Evolutionary conservation across 2,329 filamentous ascomycete species (phyloP).

Genomic region (Alternaria ethzedia): DNA sequence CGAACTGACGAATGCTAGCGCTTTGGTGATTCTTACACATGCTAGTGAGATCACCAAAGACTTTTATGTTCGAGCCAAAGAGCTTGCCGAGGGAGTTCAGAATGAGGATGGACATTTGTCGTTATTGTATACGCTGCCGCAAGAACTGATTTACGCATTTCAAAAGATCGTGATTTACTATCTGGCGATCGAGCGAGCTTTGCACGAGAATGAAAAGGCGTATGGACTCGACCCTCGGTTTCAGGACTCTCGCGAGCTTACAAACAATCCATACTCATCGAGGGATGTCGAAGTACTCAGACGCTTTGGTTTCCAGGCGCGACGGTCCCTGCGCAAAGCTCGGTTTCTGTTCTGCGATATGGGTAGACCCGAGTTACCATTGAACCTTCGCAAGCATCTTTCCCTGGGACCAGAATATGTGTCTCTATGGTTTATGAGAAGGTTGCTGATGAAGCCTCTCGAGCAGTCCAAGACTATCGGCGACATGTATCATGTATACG

Average conservation of each 20-base stretch:
- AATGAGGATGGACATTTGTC: slow-evolving; percentile 34
- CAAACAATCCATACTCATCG: slow-evolving; percentile 11
- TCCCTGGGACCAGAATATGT: slow-evolving; percentile 38
- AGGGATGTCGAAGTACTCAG: slow-evolving; percentile 24
- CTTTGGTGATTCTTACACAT: slow-evolving; percentile 21
- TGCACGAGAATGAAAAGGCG: slow-evolving; percentile 21
- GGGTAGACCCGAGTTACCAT: slow-evolving; percentile 18
- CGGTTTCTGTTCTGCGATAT: slow-evolving; percentile 38
- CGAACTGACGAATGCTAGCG: slow-evolving; percentile 27
- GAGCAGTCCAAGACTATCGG: slow-evolving; percentile 32
- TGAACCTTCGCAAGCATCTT: slow-evolving; percentile 21
- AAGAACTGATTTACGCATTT: slow-evolving; percentile 29
- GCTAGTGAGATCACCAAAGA: slow-evolving; percentile 14
- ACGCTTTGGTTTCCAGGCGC: slow-evolving; percentile 23
- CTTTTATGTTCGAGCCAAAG: slow-evolving; percentile 19
- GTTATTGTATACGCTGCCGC: slow-evolving; percentile 32
- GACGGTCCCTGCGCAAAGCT: slow-evolving; percentile 14
- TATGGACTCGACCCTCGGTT: background rate
- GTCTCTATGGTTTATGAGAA: slow-evolving; percentile 40
- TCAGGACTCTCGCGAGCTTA: background rate
- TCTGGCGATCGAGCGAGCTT: slow-evolving; percentile 34
- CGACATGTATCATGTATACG: slow-evolving; percentile 42
- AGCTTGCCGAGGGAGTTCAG: slow-evolving; percentile 36
- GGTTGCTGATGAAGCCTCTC: slow-evolving; percentile 38
- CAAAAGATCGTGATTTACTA: slow-evolving; percentile 31